A percentile compares a stretch with the other conserved stretches of the same genome.
Conservation (phyloP, 2,329 filamentous ascomycete species). For the Ceratocystis lukuohia region DNA sequence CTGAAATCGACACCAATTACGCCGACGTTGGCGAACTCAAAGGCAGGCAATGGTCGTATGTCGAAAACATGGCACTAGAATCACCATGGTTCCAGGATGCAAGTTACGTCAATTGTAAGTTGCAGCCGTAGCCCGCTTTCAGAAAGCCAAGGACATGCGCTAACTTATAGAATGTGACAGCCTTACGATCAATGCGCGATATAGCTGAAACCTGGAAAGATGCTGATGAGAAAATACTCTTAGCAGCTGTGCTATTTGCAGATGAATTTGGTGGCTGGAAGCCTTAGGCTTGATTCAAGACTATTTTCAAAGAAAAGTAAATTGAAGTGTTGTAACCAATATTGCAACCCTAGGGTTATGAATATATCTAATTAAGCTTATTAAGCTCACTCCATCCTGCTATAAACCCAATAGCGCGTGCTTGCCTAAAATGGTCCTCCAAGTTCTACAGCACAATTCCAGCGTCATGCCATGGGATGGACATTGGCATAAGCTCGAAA, state of each 20-base stretch:
- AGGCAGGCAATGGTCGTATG: conserved; percentile 62
- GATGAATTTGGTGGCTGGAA: conserved; percentile 62
- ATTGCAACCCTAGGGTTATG: background rate
- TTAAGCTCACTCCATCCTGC: background rate
- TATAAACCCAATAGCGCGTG: background rate
- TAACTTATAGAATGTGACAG: conserved; percentile 8
- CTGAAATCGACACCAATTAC: conserved; percentile 52
- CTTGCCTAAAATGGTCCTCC: conserved; percentile 1
- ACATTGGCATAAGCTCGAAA: background rate
- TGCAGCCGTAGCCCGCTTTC: background rate
- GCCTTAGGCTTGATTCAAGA: conserved; percentile 18
- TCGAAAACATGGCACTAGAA: conserved; percentile 56
- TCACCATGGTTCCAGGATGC: conserved; percentile 57
- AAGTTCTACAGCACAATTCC: background rate
- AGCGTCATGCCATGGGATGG: background rate
- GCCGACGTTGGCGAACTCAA: conserved; percentile 46
- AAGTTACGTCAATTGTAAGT: conserved; percentile 69
- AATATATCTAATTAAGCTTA: background rate
- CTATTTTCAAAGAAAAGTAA: background rate
- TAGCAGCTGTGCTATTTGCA: conserved; percentile 56
- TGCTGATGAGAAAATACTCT: conserved; percentile 49
- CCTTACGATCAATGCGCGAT: conserved; percentile 58
- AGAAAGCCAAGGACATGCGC: background rate
- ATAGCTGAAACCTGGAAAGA: conserved; percentile 64
- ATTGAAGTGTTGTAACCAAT: background rate